Evolutionary conservation across 352 stramenopile genomes (phyloP).

Genomic region (Halophytophthora polymorphica): DNA sequence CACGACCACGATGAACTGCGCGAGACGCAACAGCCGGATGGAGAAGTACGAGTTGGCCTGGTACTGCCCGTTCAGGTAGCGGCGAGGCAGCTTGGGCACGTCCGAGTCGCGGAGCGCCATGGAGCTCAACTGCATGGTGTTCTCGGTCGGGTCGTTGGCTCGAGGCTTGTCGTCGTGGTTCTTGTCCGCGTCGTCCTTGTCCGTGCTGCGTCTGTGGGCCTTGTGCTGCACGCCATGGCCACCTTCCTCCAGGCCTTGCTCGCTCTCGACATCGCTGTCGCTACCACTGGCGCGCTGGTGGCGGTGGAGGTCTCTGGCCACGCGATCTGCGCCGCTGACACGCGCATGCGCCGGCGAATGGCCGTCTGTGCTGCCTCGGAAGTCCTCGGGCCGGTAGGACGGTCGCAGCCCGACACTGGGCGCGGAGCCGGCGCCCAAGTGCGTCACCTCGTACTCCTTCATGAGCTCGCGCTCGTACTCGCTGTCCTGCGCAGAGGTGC

Average conservation of each 20-base stretch:
- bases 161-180: not conserved
- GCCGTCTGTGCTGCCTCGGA: not conserved
- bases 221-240: slow-evolving; percentile 2
- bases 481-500: slow-evolving; percentile 8
- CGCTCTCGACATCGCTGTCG: slow-evolving; percentile 9
- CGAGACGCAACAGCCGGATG: slow-evolving; percentile 49
- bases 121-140: slow-evolving; percentile 37
- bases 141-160: slow-evolving; percentile 7
- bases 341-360: not conserved
- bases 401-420: not conserved
- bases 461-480: slow-evolving; percentile 2
- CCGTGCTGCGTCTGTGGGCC: slow-evolving; percentile 10
- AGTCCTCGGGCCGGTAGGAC: slow-evolving; percentile 1
- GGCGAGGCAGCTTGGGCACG: slow-evolving; percentile 27
- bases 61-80: slow-evolving; percentile 57
- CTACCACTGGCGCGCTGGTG: slow-evolving; percentile 15
- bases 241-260: not conserved
- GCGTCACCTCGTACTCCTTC: not conserved
- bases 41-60: slow-evolving; percentile 84
- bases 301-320: slow-evolving; percentile 15
- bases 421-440: not conserved
- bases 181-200: slow-evolving; percentile 17
- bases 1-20: slow-evolving; percentile 55
- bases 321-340: slow-evolving; percentile 11
- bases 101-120: slow-evolving; percentile 22